These are phyloP conservation scores for Naematelia aurantialba DNA, from an alignment of 768 basidiomycete species.

Conservation along the genomic window DNA sequence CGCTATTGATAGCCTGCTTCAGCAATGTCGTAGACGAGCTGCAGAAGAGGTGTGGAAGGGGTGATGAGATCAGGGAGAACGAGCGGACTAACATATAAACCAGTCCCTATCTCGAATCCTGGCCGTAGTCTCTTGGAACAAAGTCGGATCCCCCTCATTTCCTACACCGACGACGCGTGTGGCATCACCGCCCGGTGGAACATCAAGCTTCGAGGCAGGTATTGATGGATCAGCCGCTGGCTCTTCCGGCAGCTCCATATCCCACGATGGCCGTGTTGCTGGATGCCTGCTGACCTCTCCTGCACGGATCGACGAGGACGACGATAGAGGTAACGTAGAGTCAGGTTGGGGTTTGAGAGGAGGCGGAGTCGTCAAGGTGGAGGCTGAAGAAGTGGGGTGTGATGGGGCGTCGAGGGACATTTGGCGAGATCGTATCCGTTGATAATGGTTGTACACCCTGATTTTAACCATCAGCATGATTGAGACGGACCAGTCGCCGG, in stretches of 20 bases:
- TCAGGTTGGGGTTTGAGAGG: conserved; percentile 1
- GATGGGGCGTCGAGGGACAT: background rate
- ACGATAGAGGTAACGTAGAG: no score
- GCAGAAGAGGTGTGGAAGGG: no score
- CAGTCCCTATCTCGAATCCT: background rate
- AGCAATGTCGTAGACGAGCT: no score
- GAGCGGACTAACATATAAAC: background rate
- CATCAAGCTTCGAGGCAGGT: conserved; percentile 24
- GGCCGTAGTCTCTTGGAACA: conserved; percentile 24
- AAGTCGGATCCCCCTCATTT: conserved; percentile 34
- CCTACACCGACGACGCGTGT: conserved; percentile 24
- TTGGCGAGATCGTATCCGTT: conserved; percentile 61
- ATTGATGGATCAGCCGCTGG: conserved; percentile 19
- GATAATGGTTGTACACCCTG: conserved; percentile 94
- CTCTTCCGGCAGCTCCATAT: background rate
- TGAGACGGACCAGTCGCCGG: no score
- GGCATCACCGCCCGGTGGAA: conserved; percentile 19
- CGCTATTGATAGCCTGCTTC: background rate
- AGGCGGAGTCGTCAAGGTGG: background rate
- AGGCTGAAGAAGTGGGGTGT: conserved; percentile 9
- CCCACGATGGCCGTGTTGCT: background rate
- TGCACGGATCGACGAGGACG: no score
- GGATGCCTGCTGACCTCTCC: background rate
- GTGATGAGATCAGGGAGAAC: no score
- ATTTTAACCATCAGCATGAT: background rate